phyloP scores from a whole-genome alignment of 441 rosid genomes.

The Aquilaria agallochum region DNA sequence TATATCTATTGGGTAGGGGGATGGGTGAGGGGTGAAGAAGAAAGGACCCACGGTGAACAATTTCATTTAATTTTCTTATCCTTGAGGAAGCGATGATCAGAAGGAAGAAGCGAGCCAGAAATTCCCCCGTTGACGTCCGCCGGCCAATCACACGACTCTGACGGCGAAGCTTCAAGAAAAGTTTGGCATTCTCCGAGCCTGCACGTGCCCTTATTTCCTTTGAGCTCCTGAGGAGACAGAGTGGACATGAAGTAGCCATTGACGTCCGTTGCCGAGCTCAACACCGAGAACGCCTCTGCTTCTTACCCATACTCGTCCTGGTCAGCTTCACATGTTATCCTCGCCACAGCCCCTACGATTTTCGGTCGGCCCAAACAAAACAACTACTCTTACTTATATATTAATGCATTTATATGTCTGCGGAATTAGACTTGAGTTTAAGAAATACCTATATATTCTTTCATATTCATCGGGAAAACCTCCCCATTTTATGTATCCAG shows the following conservation, averaged over 20 bases:
- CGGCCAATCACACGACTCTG: constrained; percentile 28
- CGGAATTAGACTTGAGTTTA: too few species aligned
- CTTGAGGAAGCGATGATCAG: constrained; percentile 14
- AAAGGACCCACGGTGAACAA: constrained; percentile 45
- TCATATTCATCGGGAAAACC: too few species aligned
- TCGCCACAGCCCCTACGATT: constrained; percentile 23
- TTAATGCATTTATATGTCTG: too few species aligned
- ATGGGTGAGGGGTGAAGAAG: constrained; percentile 28
- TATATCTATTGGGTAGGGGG: constrained; percentile 19
- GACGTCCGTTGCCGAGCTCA: constrained; percentile 38
- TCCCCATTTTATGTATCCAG: too few species aligned
- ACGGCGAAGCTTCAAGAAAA: constrained; percentile 38
- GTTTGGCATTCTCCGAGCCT: constrained; percentile 46
- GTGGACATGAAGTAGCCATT: constrained; percentile 49
- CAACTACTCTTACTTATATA: too few species aligned
- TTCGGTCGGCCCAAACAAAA: too few species aligned
- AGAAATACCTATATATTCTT: too few species aligned
- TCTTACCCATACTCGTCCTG: constrained; percentile 37
- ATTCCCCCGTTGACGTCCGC: constrained; percentile 39
- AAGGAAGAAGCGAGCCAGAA: constrained; percentile 33
- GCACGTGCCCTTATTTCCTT: constrained; percentile 2
- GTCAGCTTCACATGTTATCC: constrained; percentile 34
- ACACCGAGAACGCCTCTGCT: constrained; percentile 28
- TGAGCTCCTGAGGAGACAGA: constrained; percentile 26
- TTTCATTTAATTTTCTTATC: constrained; percentile 27